Evolutionary conservation across 169 alveolate genomes (phyloP), one percentile per base, ranked within the genome.

Genomic region (Theileria sp.): DNA sequence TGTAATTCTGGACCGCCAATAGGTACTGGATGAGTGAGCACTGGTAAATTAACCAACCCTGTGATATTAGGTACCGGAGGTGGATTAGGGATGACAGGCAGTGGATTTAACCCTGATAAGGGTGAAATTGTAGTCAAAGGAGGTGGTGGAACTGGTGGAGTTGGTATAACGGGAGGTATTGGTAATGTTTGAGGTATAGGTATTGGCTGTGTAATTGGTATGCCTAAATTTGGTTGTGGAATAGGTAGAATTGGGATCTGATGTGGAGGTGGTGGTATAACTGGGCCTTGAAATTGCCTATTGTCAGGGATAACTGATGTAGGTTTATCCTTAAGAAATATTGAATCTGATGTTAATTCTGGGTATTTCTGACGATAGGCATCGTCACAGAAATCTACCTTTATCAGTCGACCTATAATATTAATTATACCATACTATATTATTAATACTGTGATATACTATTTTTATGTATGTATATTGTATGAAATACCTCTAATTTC

Each of bases 381-480:
- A 26, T 77, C 90, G 3, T 84, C 90, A 38, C 90, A 84, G 10
- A 62, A 84, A 34, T 84, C 90, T 19, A 84, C 78, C 73, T 84
- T 84, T 13, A 84, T 66, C 10, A 64, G 44, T 30, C 90, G 28
- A 13, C 86, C 86, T 78, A 58, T 19, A 25, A 70, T 17, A 51
- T 21, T 17, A 3, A n/a, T 58, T 58, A 58, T 58, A 9, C 26
- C 26, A 21, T 58, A 3, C 0, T 58, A 21, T 21, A 10, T 10
- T 58, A 30, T 4, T 44, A n/a, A 44, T 44, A 44, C 12, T 44
- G 54, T 44, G 1, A 44, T 44, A 44, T 2, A 30, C 36, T 32
- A 32, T 32, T 32, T 3, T 3, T 32, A 32, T 32, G 36, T 32
- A 32, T 32, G 34, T 34, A 8, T 38, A 30, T 8, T 68, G 75